These are phyloP conservation scores for Suillus luteus DNA, from an alignment of 768 basidiomycete species.

Conservation along the genomic window DNA sequence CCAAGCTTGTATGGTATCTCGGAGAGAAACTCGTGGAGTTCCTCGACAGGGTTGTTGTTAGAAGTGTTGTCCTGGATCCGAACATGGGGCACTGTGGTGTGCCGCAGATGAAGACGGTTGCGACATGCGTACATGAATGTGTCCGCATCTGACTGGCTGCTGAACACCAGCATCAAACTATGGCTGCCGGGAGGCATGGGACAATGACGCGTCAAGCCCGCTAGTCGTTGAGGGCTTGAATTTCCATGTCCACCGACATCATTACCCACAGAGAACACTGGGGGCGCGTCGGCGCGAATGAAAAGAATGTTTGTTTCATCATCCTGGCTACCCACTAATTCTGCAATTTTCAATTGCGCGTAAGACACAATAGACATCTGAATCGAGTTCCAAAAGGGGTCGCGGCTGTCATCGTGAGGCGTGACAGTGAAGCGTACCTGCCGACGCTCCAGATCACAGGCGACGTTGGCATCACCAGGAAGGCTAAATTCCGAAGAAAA, in stretches of 20 bases:
- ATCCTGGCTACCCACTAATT: constrained; percentile 21
- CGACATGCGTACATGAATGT: constrained; percentile 31
- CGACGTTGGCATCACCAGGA: constrained; percentile 31
- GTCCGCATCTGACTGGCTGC: constrained; percentile 24
- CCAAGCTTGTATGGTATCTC: constrained; percentile 37
- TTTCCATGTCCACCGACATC: neutral
- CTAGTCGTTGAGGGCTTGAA: constrained; percentile 18
- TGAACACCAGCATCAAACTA: constrained; percentile 34
- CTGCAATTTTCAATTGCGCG: constrained; percentile 20
- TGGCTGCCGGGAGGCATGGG: constrained; percentile 32
- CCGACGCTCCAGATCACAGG: constrained; percentile 38
- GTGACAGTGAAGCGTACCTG: constrained; percentile 33
- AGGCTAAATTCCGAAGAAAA: constrained; percentile 36
- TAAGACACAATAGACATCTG: constrained; percentile 24
- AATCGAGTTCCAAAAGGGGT: neutral
- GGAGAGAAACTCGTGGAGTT: constrained; percentile 27
- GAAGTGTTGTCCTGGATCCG: constrained; percentile 21
- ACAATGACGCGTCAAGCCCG: constrained; percentile 29
- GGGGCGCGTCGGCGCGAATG: constrained; percentile 36
- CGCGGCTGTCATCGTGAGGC: constrained; percentile 4
- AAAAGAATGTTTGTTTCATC: constrained; percentile 28
- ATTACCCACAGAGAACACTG: constrained; percentile 22
- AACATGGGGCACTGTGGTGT: constrained; percentile 14
- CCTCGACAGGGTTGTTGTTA: constrained; percentile 6
- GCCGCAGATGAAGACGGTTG: constrained; percentile 25